These are phyloP conservation scores for Malus hybrid DNA, from an alignment of 331 rosid species.

Conservation along the genomic window DNA sequence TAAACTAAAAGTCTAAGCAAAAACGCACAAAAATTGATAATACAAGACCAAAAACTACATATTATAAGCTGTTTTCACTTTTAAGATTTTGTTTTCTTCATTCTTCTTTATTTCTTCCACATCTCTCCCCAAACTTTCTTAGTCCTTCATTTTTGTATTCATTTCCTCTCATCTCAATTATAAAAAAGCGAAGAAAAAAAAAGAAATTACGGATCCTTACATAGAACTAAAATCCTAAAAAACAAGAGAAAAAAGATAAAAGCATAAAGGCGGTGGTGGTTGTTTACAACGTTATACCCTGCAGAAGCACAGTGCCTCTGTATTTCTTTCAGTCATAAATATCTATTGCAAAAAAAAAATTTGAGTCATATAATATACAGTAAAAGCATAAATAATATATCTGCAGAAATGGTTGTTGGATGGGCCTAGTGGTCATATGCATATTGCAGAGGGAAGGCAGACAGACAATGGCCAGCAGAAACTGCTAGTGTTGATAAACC, in stretches of 20 bases:
- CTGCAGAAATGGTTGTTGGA: background rate
- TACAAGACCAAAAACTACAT: background rate
- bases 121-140: background rate
- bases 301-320: slow-evolving; percentile 9
- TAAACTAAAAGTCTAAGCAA: background rate
- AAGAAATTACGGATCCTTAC: background rate
- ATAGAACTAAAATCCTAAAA: background rate
- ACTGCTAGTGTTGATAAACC: slow-evolving; percentile 18
- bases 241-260: background rate
- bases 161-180: background rate
- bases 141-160: background rate
- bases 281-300: slow-evolving; percentile 20
- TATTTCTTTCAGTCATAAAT: background rate
- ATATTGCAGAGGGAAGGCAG: slow-evolving; percentile 33
- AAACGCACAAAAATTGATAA: background rate
- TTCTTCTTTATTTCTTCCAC: background rate
- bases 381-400: background rate
- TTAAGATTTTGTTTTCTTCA: too few relatives aligned
- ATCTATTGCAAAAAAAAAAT: background rate
- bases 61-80: too few relatives aligned
- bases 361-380: background rate
- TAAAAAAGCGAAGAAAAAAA: too few relatives aligned
- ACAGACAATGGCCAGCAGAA: slow-evolving; percentile 20
- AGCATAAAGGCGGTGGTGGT: slow-evolving; percentile 15
- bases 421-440: slow-evolving; percentile 43